Evolutionary conservation across 2,329 filamentous ascomycete genomes (phyloP).

Genomic region (Diaporthe aspalathi): DNA sequence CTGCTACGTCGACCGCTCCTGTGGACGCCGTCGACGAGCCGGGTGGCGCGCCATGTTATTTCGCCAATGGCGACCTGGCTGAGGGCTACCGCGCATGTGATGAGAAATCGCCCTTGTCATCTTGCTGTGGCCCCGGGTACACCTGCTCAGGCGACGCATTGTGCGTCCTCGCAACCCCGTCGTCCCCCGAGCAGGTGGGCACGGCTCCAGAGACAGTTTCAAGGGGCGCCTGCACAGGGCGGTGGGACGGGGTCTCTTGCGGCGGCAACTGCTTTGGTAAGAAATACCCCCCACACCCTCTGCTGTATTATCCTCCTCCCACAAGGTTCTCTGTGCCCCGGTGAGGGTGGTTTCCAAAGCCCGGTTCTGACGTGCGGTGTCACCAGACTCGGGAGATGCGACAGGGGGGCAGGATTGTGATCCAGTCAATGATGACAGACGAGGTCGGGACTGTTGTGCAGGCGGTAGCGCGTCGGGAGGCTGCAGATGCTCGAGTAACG

Average conservation of each 20-base stretch:
- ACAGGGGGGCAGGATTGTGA: conserved; percentile 31
- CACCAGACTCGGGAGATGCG: conserved; percentile 21
- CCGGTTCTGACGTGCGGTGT: neutral
- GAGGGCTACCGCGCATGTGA: conserved; percentile 43
- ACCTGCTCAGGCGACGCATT: conserved; percentile 44
- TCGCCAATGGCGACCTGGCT: conserved; percentile 39
- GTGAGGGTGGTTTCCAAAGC: neutral
- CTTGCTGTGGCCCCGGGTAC: conserved; percentile 44
- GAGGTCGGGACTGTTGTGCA: conserved; percentile 42
- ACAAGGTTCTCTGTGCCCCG: neutral
- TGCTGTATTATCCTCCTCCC: neutral
- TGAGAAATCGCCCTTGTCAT: conserved; percentile 38
- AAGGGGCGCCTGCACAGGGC: conserved; percentile 44
- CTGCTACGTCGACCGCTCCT: neutral
- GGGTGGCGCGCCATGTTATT: conserved; percentile 42
- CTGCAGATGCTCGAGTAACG: conserved; percentile 41
- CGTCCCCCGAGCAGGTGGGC: conserved; percentile 40
- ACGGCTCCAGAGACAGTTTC: conserved; percentile 40
- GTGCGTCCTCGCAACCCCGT: conserved; percentile 41
- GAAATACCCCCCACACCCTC: neutral
- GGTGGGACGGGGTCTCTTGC: conserved; percentile 44
- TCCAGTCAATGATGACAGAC: conserved; percentile 40
- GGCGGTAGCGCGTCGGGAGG: conserved; percentile 41
- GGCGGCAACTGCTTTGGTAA: conserved; percentile 43
- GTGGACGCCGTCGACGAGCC: neutral